Evolutionary conservation across 2,329 filamentous ascomycete genomes (phyloP).

Genomic region (Orbilia quercus): DNA sequence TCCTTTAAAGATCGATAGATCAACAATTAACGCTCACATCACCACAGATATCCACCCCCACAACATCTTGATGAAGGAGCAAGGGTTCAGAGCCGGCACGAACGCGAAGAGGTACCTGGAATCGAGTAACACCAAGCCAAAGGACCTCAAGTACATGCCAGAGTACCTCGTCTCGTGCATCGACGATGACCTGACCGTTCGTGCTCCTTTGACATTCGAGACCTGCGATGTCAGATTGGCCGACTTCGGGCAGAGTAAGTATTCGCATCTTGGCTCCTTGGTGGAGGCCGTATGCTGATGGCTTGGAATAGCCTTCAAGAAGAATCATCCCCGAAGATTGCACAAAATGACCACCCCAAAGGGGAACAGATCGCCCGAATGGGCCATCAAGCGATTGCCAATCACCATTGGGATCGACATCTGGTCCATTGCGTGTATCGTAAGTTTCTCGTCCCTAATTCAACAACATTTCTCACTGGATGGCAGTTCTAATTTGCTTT

Average conservation of each 20-base stretch:
- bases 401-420: slow-evolving; percentile 49
- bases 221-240: slow-evolving; percentile 48
- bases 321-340: slow-evolving; percentile 43
- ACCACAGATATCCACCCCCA: slow-evolving; percentile 47
- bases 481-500: neutral
- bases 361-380: slow-evolving; percentile 49
- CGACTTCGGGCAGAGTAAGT: slow-evolving; percentile 48
- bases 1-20: neutral
- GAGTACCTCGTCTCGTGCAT: slow-evolving; percentile 48
- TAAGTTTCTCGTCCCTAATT: slow-evolving; percentile 14
- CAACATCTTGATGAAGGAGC: slow-evolving; percentile 55
- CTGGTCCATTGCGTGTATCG: slow-evolving; percentile 49
- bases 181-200: slow-evolving; percentile 44
- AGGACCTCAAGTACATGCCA: slow-evolving; percentile 48
- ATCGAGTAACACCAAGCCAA: slow-evolving; percentile 34
- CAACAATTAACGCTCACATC: neutral
- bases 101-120: slow-evolving; percentile 40
- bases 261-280: neutral
- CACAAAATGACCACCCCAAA: slow-evolving; percentile 54
- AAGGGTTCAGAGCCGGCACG: slow-evolving; percentile 43
- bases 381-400: slow-evolving; percentile 36
- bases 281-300: slow-evolving; percentile 6
- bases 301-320: slow-evolving; percentile 37
- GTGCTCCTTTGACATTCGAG: slow-evolving; percentile 42
- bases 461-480: neutral